Evolutionary conservation across 345 rosid species (phyloP), one percentile per base, ranked within the genome.

Genomic region (Eucalyptus sp.): DNA sequence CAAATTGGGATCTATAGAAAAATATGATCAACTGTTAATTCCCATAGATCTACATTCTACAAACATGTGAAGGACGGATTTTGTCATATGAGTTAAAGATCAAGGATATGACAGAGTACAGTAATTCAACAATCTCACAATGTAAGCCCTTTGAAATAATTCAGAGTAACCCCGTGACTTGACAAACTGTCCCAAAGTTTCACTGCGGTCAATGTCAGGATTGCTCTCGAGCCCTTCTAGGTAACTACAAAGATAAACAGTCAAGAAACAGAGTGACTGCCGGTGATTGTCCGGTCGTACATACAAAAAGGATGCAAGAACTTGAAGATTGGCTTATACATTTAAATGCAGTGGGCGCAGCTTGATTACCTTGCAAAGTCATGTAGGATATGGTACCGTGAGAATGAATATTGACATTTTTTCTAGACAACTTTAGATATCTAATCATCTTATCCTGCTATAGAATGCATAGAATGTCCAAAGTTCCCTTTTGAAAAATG

Each of bases 61-160:
- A 49, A 85, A 50, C 43, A 27, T 29, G 43, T 4, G 24, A 49
- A 37, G 12, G n/a, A 31, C 15, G 44, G 87, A 88, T 24, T 9
- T 50, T 60, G 17, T 29, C 24, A 11, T 76, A 20, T 76, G 84
- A 68, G 50, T 48, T 11, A 44, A 49, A 52, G 44, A 79, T 62
- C 15, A 60, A 88, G 60, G 60, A 58, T 64, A 43, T 22, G 60
- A 50, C 25, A 80, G 29, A 49, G 87, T 62, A 44, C 41, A 81
- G 64, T 48, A 68, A n/a, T 29, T 68, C 44, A 87, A 46, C 43
- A 3, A 46, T 85, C 96, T 94, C 88, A 97, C 99, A 92, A 97
- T 95, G 91, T 96, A 97, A 88, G 99, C 99, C 87, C 94, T 91
- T 91, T 94, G 97, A 94, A 97, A 97, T 86, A 96, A 84, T 51